phyloP scores from a whole-genome alignment of 345 rosid genomes.

The Corymbia maculata region DNA sequence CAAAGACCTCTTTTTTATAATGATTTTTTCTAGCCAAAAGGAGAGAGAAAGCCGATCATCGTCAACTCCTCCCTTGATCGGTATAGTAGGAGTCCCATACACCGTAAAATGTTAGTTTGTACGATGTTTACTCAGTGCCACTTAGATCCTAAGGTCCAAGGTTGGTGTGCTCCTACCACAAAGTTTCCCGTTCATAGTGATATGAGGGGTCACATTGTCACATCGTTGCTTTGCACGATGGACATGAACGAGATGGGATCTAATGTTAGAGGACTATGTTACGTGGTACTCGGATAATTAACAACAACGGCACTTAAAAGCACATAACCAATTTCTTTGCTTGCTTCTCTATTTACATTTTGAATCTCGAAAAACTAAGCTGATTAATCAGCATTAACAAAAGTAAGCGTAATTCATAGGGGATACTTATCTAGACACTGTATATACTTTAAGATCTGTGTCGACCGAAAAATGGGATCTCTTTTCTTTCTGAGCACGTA shows the following conservation, averaged over 20 bases:
- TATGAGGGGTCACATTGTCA: not conserved
- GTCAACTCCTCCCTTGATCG: not conserved
- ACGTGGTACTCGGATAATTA: not conserved
- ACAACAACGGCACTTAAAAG: not conserved
- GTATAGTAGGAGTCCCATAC: not conserved
- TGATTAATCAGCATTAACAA: not conserved
- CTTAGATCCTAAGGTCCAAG: not conserved
- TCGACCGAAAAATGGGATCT: no score
- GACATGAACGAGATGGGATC: fast-evolving
- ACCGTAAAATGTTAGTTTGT: not conserved
- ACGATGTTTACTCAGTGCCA: not conserved
- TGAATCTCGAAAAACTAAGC: not conserved
- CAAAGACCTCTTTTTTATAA: not conserved
- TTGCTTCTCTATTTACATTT: not conserved
- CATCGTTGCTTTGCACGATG: not conserved
- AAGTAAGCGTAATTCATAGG: not conserved
- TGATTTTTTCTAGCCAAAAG: not conserved
- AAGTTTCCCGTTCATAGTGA: not conserved
- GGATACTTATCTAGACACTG: not conserved
- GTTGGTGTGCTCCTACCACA: not conserved
- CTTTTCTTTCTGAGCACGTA: no score
- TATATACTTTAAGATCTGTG: not conserved
- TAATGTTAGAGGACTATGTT: not conserved
- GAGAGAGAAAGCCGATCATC: not conserved
- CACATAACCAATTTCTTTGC: not conserved